These are phyloP conservation scores for Auriscalpium microsporum DNA, from an alignment of 768 basidiomycete genomes.

Conservation along the genomic window DNA sequence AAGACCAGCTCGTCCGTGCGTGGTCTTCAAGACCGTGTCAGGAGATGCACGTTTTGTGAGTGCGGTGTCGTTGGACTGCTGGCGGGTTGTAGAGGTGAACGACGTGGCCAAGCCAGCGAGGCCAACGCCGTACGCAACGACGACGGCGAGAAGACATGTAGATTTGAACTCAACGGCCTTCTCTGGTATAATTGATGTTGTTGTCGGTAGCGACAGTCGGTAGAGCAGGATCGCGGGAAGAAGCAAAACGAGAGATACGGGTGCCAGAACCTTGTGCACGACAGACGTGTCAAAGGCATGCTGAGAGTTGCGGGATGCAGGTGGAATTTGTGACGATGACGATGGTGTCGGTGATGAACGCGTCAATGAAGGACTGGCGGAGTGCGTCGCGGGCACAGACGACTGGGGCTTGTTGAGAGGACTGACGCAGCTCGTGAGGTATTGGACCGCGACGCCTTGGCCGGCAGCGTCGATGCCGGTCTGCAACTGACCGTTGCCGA, in stretches of 20 bases:
- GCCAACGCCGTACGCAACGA: slow-evolving; percentile 51
- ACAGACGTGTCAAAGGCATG: slow-evolving; percentile 33
- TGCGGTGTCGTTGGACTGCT: slow-evolving; percentile 3
- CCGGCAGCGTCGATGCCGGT: slow-evolving; percentile 60
- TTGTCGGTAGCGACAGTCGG: slow-evolving; percentile 35
- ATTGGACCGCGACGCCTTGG: slow-evolving; percentile 53
- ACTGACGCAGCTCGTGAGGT: slow-evolving; percentile 52
- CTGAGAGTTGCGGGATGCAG: background rate
- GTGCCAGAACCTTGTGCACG: slow-evolving; percentile 39
- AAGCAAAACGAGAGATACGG: slow-evolving; percentile 39
- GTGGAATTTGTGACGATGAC: slow-evolving; percentile 14
- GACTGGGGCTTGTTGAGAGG: slow-evolving; percentile 17
- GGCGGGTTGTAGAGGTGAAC: slow-evolving; percentile 45
- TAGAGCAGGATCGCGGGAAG: slow-evolving; percentile 33
- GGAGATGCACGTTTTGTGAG: slow-evolving; percentile 25
- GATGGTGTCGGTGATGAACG: slow-evolving; percentile 15
- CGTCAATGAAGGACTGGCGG: background rate
- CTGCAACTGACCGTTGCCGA: slow-evolving; percentile 52
- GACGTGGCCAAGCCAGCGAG: slow-evolving; percentile 53
- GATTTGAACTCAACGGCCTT: slow-evolving; percentile 25
- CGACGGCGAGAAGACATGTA: slow-evolving; percentile 29
- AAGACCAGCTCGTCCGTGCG: slow-evolving; percentile 58
- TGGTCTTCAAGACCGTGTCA: slow-evolving; percentile 38
- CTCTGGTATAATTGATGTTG: slow-evolving; percentile 18
- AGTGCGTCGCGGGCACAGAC: background rate